Evolutionary conservation across 371 early-diverging fungal genomes (phyloP), one percentile per base, ranked within the genome.

Genomic region (Lichtheimia ramosa): DNA sequence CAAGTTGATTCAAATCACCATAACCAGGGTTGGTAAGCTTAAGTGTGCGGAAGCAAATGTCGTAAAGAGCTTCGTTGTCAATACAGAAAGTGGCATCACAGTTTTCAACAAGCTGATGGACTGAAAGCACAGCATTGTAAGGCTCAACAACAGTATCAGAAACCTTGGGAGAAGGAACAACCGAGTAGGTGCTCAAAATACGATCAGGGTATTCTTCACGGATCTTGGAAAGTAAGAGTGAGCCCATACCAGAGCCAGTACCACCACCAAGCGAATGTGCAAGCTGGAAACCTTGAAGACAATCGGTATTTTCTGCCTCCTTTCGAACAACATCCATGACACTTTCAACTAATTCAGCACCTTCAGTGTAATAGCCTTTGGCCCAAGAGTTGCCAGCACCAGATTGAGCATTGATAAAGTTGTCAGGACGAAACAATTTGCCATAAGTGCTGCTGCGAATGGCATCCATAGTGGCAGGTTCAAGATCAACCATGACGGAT

Each of bases 401-500:
- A 61, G 83, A 87, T 72, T 92, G 90, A 20, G 92, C 94, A 76
- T 86, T 86, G 58, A 95, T 82, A 58, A 92, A 92, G 76, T 92
- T 93, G 65, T 95, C 95, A 51, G 95, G 95, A 55, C 93, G 86
- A 83, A 91, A 95, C 40, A 95, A 74, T 51, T 82, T 74, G 51
- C 89, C 90, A 62, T 85, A 87, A 34, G 87, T 75, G 48, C 90
- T 77, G 43, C 84, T 68, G 71, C 85, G 91, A 68, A 97, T 89
- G 42, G 93, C 87, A 72, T 98, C 99, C 93, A 99, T 97, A 62
- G 99, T 98, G 59, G 98, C 99, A 53, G 99, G 99, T 83, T 99
- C 99, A 42, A 99, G 81, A 81, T 99, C 99, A 54, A 99, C 95
- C 41, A 99, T 82, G 63, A 99, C 97, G 50, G 99, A 96, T 71